phyloP scores from a whole-genome alignment of 179 eudicot species.

The Actinidia arguta region DNA sequence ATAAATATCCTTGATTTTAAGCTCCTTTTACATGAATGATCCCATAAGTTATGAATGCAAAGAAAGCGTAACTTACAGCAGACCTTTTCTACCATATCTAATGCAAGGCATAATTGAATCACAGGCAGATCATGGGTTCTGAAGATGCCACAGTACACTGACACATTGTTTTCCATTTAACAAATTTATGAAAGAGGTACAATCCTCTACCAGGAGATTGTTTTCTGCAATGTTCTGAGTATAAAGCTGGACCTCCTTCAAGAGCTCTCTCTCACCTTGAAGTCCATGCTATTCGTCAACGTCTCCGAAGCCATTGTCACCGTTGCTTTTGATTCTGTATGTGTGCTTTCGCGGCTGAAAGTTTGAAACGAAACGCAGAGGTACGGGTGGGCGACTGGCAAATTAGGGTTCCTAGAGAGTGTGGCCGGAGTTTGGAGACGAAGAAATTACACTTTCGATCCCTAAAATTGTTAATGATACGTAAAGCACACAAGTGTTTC shows the following conservation, averaged over 20 bases:
- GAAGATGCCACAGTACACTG: neutral
- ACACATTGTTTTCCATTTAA: neutral
- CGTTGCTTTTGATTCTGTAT: neutral
- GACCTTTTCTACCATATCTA: neutral
- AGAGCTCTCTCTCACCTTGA: constrained; percentile 67
- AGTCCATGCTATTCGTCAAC: constrained; percentile 40
- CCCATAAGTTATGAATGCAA: constrained; percentile 7
- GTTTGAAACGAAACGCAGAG: neutral
- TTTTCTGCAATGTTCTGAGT: neutral
- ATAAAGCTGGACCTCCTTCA: constrained; percentile 61
- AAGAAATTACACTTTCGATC: no score
- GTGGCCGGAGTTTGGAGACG: neutral
- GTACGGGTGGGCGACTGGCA: neutral
- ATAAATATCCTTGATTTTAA: constrained; percentile 75
- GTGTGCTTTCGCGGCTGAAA: neutral
- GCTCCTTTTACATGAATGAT: constrained; percentile 58
- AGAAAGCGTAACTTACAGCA: neutral
- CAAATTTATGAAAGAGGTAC: constrained; percentile 9
- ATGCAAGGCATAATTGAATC: neutral
- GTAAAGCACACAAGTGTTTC: no score
- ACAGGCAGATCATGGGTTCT: neutral
- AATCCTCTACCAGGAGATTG: neutral
- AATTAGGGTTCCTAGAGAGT: constrained; percentile 2
- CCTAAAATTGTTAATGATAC: no score
- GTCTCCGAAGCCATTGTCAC: constrained; percentile 21